Evolutionary conservation across 1,284 basidiomycete species (phyloP), one percentile per base, ranked within the genome.

Genomic region (Exobasidium cylindrosporum): DNA sequence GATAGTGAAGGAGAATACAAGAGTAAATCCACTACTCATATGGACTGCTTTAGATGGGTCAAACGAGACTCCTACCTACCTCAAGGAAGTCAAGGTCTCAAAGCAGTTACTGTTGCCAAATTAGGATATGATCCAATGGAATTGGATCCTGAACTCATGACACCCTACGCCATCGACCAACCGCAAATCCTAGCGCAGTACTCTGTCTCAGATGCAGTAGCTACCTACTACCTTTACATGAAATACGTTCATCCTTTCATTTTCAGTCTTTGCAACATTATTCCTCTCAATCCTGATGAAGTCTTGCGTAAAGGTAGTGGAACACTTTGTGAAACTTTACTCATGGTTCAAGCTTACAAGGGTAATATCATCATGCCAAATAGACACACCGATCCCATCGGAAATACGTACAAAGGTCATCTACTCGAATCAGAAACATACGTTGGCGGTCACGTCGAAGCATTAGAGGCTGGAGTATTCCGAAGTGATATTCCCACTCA

Each of bases 221-320:
- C 96, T 24, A 98, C 96, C 0, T 98, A 99, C 81, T 98, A 98
- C 81, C 86, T 99, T 52, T 98, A 99, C 84, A 98, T 98, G 96
- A 99, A 98, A 91, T 98, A 99, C 79, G 94, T 99, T 11, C 94
- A 98, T 77, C 96, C 96, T 0, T 99, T 99, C 85, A 93, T 98
- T 75, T 99, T 99, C 83, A 98, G 95, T 28, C 84, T 99, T 35
- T 98, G 96, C 83, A 98, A 97, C 84, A 98, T 98, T 81, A 98
- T 99, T 74, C 96, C 96, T 17, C 86, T 99, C 61, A 90, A 89
- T 75, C 93, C 96, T 1, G 96, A 99, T 73, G 96, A 98, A 71
- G 96, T 98, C 3, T 81, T 98, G 72, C 85, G 96, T 52, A 98
- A 99, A 81, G 96, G 96, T 32, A 91, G 87, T 68, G 96, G 96